phyloP scores from a whole-genome alignment of 2,329 filamentous ascomycete species.

The Chaetomium sp. region DNA sequence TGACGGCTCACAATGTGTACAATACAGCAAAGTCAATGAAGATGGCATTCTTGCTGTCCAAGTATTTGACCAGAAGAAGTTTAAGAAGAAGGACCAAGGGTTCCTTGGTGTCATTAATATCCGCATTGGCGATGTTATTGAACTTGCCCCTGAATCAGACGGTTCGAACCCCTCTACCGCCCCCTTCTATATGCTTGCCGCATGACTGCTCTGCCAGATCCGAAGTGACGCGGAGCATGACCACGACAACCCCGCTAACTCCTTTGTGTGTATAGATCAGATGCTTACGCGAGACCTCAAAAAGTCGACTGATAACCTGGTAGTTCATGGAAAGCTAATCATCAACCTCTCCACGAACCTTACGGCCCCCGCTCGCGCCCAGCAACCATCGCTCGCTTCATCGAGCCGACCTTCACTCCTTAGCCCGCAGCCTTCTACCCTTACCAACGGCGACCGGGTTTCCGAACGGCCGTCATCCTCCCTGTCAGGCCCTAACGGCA shows the following conservation, averaged over 20 bases:
- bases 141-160: constrained; percentile 81
- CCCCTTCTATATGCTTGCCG: background rate
- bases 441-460: constrained; percentile 38
- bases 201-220: background rate
- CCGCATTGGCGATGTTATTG: constrained; percentile 88
- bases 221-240: background rate
- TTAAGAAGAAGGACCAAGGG: constrained; percentile 99
- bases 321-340: constrained; percentile 96
- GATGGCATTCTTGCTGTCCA: constrained; percentile 96
- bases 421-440: constrained; percentile 37
- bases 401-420: constrained; percentile 42
- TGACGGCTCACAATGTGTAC: constrained; percentile 11
- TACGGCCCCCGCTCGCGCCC: constrained; percentile 55
- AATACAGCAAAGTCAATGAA: constrained; percentile 72
- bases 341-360: constrained; percentile 94
- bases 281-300: constrained; percentile 98
- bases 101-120: constrained; percentile 98
- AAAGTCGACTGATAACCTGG: constrained; percentile 95
- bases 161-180: constrained; percentile 45
- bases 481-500: constrained; percentile 45
- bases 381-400: constrained; percentile 30
- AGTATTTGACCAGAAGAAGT: constrained; percentile 99
- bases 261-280: constrained; percentile 61
- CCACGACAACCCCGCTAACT: constrained; percentile 21
- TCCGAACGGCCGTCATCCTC: constrained; percentile 48